Conservation (phyloP, 305 asterid species). For the Fraxinus paxiana region DNA sequence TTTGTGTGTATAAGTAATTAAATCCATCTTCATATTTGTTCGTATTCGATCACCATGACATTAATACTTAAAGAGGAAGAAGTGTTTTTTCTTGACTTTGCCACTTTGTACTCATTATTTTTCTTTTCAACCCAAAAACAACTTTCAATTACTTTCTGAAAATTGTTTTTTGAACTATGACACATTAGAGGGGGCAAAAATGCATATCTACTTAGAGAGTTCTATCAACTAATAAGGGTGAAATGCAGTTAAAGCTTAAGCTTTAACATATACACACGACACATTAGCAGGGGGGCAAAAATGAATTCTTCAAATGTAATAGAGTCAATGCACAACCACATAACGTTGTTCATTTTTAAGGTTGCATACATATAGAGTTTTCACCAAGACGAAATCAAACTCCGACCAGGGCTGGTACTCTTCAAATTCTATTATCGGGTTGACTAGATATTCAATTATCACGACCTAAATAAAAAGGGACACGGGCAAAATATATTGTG, state of each 20-base stretch:
- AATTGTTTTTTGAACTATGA: background rate
- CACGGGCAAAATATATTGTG: background rate
- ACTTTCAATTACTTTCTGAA: background rate
- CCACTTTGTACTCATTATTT: background rate
- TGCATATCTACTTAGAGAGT: background rate
- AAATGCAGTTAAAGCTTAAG: background rate
- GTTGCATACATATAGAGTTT: background rate
- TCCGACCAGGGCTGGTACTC: background rate
- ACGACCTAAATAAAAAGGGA: background rate
- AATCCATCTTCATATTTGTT: background rate
- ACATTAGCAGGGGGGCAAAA: background rate
- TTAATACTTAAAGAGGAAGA: background rate
- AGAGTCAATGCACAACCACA: background rate
- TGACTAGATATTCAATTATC: background rate
- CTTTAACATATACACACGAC: background rate
- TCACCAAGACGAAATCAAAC: background rate
- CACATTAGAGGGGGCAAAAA: too few species aligned
- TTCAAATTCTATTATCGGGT: background rate
- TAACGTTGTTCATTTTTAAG: background rate
- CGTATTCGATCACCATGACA: background rate
- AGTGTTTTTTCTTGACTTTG: background rate
- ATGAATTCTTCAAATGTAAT: background rate
- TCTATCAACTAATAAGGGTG: background rate
- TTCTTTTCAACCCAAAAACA: background rate
- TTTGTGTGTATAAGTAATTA: too few species aligned